Base-by-base conservation (phyloP, 1,284 basidiomycete species). In the Sporisorium scitamineum region DNA sequence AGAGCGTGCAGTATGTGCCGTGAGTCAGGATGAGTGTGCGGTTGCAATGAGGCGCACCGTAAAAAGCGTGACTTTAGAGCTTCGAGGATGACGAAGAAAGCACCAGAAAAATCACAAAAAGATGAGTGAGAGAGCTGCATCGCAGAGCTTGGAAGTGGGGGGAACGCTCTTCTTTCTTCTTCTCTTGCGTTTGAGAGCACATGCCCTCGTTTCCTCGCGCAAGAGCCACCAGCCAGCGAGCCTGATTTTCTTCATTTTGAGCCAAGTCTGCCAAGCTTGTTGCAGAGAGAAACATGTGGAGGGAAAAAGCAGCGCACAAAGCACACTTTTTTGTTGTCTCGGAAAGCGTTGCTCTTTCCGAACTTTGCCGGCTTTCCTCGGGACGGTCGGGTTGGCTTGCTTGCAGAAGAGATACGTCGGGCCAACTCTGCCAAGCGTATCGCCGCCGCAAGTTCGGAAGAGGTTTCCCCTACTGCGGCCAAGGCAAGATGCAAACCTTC, bases 81-180 rank as follows among this genome's bases (percentile, higher is more conserved):
- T 50, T 50, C 47, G 47, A 50, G 27, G 48, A 31, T 50, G 29
- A 50, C 48, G 48, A 31, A 50, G 48, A 50, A 50, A 1, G 18
- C 27, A 31, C 48, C 9, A 50, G 48, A 50, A 50, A 31, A 20
- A 20, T 29, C 16, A 45, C 5, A 27, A 48, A 48, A 48, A 48
- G 45, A 29, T 48, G 45, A 48, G 45, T 29, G 45, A 48, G 45
- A 5, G 16, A 8, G 42, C 42, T n/a, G 18, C 39, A 41, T 41
- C n/a, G 14, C 11, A 41, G 18, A 14, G 16, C 3, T 37, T 11
- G 20, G 39, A 14, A 41, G 39, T n/a, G 18, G 37, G 18, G 22
- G 20, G 3, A 3, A 24, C 1, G 11, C 45, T 16, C 29, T 26
- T 27, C 22, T 14, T 26, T 48, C 29, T 47, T 27, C 29, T 31